Evolutionary conservation across 2,329 filamentous ascomycete species (phyloP), one percentile per base, ranked within the genome.

Genomic region (Cladophialophora bantiana): DNA sequence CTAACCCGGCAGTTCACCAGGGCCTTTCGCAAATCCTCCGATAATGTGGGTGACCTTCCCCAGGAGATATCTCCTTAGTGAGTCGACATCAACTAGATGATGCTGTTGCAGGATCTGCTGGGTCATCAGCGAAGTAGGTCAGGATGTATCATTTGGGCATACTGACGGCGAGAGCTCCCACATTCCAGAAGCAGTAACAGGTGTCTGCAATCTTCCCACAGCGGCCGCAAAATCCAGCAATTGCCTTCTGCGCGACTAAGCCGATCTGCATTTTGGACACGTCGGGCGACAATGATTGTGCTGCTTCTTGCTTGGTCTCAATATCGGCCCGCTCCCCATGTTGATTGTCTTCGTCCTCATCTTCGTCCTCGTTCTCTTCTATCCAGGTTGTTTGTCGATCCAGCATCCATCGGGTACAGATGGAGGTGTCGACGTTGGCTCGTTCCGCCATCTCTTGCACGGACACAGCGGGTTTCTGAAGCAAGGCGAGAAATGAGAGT

Each of bases 131-230:
- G 59, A 12, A 42, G 74, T 68, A 35, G 31, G 31, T 54, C 31
- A 42, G 13, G 26, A 26, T 34, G 15, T 40, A 12, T 38, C 13
- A 34, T 13, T 15, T 50, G 18, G 50, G n/a, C 5, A 38, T 13
- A 57, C 77, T 73, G 78, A 84, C 83, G 66, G 78, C 76, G 59
- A 86, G 77, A 59, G 93, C 88, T 1, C 88, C 93, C 3, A 85
- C 85, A 0, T 92, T 92, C 95, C 95, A 99, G 83, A 94, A 99
- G 26, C 88, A 90, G 78, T 99, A 99, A 80, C 95, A 99, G 0
- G 95, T 98, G 79, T 99, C 95, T 9, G 92, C 91, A 56, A 89
- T 85, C 78, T 99, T 99, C 81, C 97, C 97, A 76, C 88, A 89
- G 58, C 95, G 88, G 32, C 95, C 95, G 74, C 96, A 97, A 80